Evolutionary conservation across 768 basidiomycete species (phyloP), one percentile per base, ranked within the genome.

Genomic region (Xanthoconium purpureum): DNA sequence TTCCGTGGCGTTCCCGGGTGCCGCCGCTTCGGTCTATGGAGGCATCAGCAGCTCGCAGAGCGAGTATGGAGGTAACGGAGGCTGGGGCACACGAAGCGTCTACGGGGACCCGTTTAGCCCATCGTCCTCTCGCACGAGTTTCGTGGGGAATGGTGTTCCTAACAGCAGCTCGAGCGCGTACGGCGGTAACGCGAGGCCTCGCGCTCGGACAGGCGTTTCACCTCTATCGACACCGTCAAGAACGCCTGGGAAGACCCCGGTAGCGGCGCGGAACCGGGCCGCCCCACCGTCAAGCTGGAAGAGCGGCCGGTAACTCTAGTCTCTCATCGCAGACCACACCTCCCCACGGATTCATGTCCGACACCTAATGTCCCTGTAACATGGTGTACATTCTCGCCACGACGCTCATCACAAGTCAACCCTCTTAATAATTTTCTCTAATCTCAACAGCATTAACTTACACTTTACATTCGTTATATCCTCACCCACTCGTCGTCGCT

Each of bases 61-160:
- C 65, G 84, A 85, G 51, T 84, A 82, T 64, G 87, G 86, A 33
- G 82, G 82, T 38, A 75, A 67, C 20, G 67, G 74, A 6, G 73
- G 75, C 11, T 84, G 81, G 73, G 76, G 73, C 20, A 80, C 87
- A 42, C 78, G 79, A 61, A 91, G 86, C 62, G 84, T 81, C 46
- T 91, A 91, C 63, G 91, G 88, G 13, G 87, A 87, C 57, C 68
- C 79, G 9, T 83, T 85, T 65, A 80, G 82, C 9, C 75, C 80
- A 3, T 53, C 65, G 8, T 42, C 62, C 15, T 60, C 71, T 33
- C 67, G 59, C n/a, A 6, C 61, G 11, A 54, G 43, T 38, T 24
- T 55, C 6, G 18, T 14, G 35, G 46, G 56, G 6, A 13, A 49
- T 8, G 57, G 52, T 35, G 54, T n/a, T 8, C 57, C 60, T 6